Evolutionary conservation across 306 rosid genomes (phyloP).

Genomic region (Castanea mollissima): DNA sequence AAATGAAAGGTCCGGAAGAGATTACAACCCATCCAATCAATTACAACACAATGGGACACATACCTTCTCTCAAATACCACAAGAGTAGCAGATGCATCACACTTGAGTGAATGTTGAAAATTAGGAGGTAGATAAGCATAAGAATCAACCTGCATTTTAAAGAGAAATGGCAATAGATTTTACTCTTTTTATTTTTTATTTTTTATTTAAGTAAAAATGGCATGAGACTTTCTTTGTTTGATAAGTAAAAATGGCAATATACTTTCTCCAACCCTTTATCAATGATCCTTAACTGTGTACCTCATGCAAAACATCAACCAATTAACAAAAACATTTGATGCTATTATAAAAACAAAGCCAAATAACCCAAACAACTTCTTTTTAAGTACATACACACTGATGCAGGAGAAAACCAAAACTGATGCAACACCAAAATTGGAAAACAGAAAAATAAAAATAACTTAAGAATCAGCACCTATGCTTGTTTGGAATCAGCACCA

Average conservation of each 20-base stretch:
- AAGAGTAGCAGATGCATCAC: conserved; percentile 59
- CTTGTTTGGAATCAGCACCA: no score
- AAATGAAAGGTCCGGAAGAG: conserved; percentile 1
- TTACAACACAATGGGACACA: conserved; percentile 20
- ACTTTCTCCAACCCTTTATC: neutral
- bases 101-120: conserved; percentile 58
- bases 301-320: no score
- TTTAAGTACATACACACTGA: neutral
- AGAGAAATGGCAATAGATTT: conserved; percentile 19
- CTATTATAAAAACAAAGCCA: neutral
- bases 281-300: neutral
- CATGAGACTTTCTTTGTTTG: neutral
- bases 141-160: conserved; percentile 67
- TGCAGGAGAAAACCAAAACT: no score
- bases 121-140: conserved; percentile 83
- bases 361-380: neutral
- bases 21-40: conserved; percentile 5
- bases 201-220: neutral
- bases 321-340: neutral
- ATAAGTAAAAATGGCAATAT: neutral
- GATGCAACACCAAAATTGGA: no score
- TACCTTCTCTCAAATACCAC: conserved; percentile 86
- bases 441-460: no score
- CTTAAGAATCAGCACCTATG: no score
- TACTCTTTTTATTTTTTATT: no score